Evolutionary conservation across 2,329 filamentous ascomycete species (phyloP).

Genomic region (Scleromitrula shiraiana): DNA sequence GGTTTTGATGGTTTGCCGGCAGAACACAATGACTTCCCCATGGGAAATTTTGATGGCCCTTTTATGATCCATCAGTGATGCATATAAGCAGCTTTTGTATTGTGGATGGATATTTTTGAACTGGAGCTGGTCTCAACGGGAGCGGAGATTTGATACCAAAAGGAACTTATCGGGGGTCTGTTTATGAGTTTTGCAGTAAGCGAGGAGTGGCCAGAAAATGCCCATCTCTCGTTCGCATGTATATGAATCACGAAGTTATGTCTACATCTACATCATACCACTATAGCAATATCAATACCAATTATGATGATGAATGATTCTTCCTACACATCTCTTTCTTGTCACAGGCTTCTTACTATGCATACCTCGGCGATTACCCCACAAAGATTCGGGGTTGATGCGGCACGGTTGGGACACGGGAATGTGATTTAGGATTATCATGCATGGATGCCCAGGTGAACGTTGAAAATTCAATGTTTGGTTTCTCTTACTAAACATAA

Average conservation of each 20-base stretch:
- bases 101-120: not conserved
- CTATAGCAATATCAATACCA: not conserved
- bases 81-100: no score
- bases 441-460: no score
- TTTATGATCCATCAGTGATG: constrained; percentile 6
- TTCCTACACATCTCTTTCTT: no score
- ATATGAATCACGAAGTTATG: not conserved
- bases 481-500: no score
- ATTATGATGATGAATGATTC: no score
- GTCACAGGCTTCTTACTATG: no score
- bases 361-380: no score
- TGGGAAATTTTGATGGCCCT: not conserved
- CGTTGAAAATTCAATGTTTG: no score
- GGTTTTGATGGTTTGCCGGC: constrained; percentile 26
- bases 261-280: not conserved
- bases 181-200: not conserved
- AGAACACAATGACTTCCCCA: constrained; percentile 1
- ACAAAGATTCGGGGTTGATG: no score
- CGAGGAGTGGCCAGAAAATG: not conserved
- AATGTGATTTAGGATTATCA: no score
- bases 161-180: not conserved
- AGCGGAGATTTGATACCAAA: not conserved
- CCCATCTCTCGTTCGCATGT: not conserved
- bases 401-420: no score
- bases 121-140: not conserved